Percentiles rank a stretch among this genome's conserved stretches.
phyloP scores from a whole-genome alignment of 768 basidiomycete genomes.

The Glaciozyma martinii region DNA sequence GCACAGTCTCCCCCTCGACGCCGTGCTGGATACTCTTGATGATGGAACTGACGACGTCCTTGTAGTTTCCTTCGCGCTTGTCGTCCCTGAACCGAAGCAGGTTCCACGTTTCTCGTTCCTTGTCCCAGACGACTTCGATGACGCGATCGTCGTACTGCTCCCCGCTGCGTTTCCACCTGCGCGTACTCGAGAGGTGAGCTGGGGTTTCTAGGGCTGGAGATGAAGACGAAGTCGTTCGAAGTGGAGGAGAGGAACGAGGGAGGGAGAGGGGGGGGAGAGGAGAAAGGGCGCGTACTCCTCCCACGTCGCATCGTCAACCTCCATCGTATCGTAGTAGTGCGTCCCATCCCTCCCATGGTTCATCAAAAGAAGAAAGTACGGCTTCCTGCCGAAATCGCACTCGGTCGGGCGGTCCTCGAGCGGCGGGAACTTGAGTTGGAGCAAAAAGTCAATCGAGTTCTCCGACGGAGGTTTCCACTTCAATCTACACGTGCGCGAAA shows the following conservation, averaged over 20 bases:
- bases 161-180: slow-evolving; percentile 69
- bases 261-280: background rate
- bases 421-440: slow-evolving; percentile 86
- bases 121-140: slow-evolving; percentile 89
- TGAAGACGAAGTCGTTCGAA: too few species aligned
- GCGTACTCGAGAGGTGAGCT: slow-evolving; percentile 4
- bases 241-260: background rate
- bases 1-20: slow-evolving; percentile 75
- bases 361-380: slow-evolving; percentile 69
- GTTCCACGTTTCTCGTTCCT: slow-evolving; percentile 57
- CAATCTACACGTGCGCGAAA: slow-evolving; percentile 55
- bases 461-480: slow-evolving; percentile 99
- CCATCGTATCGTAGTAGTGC: slow-evolving; percentile 75
- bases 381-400: slow-evolving; percentile 77
- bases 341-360: slow-evolving; percentile 65
- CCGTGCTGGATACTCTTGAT: slow-evolving; percentile 87
- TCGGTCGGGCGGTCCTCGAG: slow-evolving; percentile 46
- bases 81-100: slow-evolving; percentile 92
- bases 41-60: slow-evolving; percentile 72
- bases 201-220: background rate
- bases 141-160: slow-evolving; percentile 90
- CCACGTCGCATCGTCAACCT: slow-evolving; percentile 85
- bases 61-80: slow-evolving; percentile 86
- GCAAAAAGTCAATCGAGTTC: slow-evolving; percentile 95
- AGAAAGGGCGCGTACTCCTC: slow-evolving; percentile 54